A percentile compares a stretch with the other conserved stretches of the same genome.
These are phyloP conservation scores for Crithidia expoeki DNA, from an alignment of 208 protist genomes.

Conservation along the genomic window DNA sequence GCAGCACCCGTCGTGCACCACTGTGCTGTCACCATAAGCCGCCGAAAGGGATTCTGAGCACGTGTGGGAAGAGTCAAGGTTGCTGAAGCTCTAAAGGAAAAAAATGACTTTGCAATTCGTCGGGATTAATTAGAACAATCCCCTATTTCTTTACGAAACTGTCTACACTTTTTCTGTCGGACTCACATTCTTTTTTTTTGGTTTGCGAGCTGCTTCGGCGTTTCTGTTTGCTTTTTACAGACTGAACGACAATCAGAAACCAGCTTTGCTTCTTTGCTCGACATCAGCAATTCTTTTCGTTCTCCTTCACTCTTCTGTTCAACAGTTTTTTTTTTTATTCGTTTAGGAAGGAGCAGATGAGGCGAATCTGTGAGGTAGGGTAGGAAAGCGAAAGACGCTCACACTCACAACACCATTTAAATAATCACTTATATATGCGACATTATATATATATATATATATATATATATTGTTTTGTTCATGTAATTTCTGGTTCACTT, in stretches of 20 bases:
- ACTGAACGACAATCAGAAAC: too few species aligned
- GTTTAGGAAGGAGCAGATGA: not conserved
- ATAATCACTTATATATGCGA: not conserved
- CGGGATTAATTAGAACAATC: not conserved
- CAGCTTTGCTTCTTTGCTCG: not conserved
- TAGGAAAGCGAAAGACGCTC: too few species aligned
- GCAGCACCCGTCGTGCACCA: conserved; percentile 25
- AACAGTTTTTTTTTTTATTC: conserved; percentile 10
- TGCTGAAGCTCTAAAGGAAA: not conserved
- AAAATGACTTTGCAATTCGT: not conserved
- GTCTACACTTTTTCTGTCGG: too few species aligned
- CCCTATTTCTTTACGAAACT: too few species aligned
- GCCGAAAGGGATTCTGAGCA: not conserved
- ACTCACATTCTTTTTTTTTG: too few species aligned
- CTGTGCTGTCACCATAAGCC: conserved; percentile 31
- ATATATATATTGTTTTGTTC: too few species aligned
- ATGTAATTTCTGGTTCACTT: too few species aligned
- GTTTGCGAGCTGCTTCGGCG: too few species aligned
- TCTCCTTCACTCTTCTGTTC: not conserved
- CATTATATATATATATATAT: too few species aligned
- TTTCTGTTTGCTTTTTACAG: too few species aligned
- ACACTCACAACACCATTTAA: not conserved
- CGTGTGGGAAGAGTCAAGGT: too few species aligned
- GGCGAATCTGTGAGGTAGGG: not conserved
- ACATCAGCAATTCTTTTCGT: not conserved